These are phyloP conservation scores for Trichoderma citrinoviride DNA, from an alignment of 2,329 filamentous ascomycete genomes.

Conservation along the genomic window DNA sequence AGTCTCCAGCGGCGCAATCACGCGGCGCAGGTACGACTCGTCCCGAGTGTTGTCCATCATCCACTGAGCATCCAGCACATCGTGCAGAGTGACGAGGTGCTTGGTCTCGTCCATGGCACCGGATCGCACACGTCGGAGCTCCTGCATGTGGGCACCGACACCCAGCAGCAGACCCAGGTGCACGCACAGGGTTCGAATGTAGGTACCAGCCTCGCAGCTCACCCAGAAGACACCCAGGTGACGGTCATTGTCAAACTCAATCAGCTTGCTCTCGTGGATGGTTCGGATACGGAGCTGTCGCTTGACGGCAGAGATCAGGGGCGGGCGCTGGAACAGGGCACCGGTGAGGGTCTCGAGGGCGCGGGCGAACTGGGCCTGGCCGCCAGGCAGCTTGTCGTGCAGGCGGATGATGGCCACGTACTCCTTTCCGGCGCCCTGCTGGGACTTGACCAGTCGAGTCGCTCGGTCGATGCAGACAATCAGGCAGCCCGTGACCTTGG, in stretches of 20 bases:
- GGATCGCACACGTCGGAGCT: slow-evolving; percentile 87
- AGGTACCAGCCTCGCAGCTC: slow-evolving; percentile 94
- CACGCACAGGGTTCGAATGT: slow-evolving; percentile 97
- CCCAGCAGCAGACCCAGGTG: slow-evolving; percentile 75
- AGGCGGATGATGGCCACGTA: slow-evolving; percentile 95
- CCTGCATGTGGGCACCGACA: slow-evolving; percentile 97
- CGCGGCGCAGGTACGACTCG: slow-evolving; percentile 84
- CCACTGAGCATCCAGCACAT: slow-evolving; percentile 90
- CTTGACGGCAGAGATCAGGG: slow-evolving; percentile 98
- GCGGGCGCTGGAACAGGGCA: slow-evolving; percentile 87
- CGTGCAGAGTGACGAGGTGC: slow-evolving; percentile 85
- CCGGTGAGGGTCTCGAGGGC: slow-evolving; percentile 95
- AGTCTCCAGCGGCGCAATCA: slow-evolving; percentile 90
- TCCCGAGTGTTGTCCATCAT: slow-evolving; percentile 92
- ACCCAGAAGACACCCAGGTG: slow-evolving; percentile 99
- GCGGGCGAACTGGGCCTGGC: slow-evolving; percentile 86
- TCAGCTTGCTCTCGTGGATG: slow-evolving; percentile 93
- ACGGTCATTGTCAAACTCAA: slow-evolving; percentile 97
- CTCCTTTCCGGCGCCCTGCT: slow-evolving; percentile 98
- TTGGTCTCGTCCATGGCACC: slow-evolving; percentile 93
- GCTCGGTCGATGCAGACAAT: slow-evolving; percentile 96
- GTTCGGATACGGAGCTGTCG: slow-evolving; percentile 96
- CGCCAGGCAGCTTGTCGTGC: slow-evolving; percentile 92
- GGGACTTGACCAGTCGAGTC: slow-evolving; percentile 95
- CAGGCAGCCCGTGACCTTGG: slow-evolving; percentile 94